A percentile compares a stretch with the other conserved stretches of the same genome.
Conservation (phyloP, 2,329 filamentous ascomycete species). For the Coniochaeta hoffmannii region DNA sequence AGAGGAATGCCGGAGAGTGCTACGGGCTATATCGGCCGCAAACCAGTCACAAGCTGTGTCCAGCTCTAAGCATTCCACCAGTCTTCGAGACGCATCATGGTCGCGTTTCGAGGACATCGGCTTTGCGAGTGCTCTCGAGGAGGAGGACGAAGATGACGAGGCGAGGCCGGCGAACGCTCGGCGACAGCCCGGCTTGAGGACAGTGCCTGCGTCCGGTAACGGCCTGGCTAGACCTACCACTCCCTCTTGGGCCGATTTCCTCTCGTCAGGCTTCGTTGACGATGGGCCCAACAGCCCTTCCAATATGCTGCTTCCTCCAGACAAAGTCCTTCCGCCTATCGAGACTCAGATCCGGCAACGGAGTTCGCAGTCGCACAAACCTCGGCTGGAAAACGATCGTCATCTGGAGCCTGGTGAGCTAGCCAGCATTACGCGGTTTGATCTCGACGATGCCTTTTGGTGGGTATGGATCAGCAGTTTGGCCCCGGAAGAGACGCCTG, state of each 20-base stretch:
- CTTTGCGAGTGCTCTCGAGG: conserved; percentile 70
- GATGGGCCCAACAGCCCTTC: conserved; percentile 55
- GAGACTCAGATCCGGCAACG: conserved; percentile 63
- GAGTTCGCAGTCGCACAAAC: conserved; percentile 79
- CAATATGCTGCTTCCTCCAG: conserved; percentile 76
- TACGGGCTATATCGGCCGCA: conserved; percentile 78
- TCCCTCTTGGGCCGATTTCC: conserved; percentile 96
- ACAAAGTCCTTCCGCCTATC: conserved; percentile 85
- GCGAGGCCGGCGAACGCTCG: conserved; percentile 28
- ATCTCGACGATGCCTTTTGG: conserved; percentile 95
- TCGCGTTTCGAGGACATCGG: conserved; percentile 94
- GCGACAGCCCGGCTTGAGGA: conserved; percentile 44
- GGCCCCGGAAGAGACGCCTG: conserved; percentile 77
- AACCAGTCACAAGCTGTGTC: conserved; percentile 74
- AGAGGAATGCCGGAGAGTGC: conserved; percentile 86
- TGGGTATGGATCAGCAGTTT: conserved; percentile 99
- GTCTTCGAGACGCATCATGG: conserved; percentile 82
- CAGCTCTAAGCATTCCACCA: conserved; percentile 62
- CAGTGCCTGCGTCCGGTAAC: conserved; percentile 59
- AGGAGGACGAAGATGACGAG: conserved; percentile 60
- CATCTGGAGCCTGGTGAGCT: conserved; percentile 85
- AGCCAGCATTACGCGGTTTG: conserved; percentile 79
- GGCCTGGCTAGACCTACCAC: conserved; percentile 79
- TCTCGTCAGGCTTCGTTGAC: conserved; percentile 87
- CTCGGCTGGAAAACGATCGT: conserved; percentile 59